Base-by-base conservation (phyloP, 192 early-diverging fungal genomes). In the Coemansia sp. region DNA sequence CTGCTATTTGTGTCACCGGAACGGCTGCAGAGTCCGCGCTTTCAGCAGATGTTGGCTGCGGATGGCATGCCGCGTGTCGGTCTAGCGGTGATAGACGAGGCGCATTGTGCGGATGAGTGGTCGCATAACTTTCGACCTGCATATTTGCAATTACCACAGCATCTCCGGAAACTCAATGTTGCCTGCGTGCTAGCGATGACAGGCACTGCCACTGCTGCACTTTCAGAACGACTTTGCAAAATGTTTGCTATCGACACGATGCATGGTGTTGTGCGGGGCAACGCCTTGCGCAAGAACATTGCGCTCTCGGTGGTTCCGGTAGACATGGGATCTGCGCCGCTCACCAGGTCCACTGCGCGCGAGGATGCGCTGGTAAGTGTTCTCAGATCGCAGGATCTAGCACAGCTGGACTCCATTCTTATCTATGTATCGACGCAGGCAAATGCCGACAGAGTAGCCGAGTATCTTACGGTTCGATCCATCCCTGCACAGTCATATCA, bases 31-130 rank as follows among this genome's bases (percentile, higher is more conserved):
- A 85, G 84, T 9, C 84, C 81, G n/a, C 71, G 74, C 20, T 91
- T 91, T 61, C 56, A 87, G 19, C 66, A 80, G 32, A 78, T 88
- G 39, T 76, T 91, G 57, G 59, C 68, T 11, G 51, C 54, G 1
- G 78, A 71, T 1, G 58, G 69, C 9, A 78, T 92, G 53, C 87
- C 88, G 20, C 75, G 58, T 0, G 84, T 93, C 46, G 61, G 67
- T 0, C 74, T 93, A 42, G 84, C 82, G 1, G 92, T 90, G 23
- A 81, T 94, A 24, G 93, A 94, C 69, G 93, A 94, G 65, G 91
- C 85, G 0, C 93, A 94, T 64, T 94, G 93, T 61, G 74, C 91
- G 23, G 88, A 88, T 51, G 91, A 93, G 74, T 94, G 93, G 93
- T 91, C 89, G 0, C 92, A 93, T 63, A 93, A 91, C 55, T 94